Percentiles rank a stretch among this genome's conserved stretches.
These are phyloP conservation scores for Anastatica hierochuntica DNA, from an alignment of 345 rosid species.

Conservation along the genomic window DNA sequence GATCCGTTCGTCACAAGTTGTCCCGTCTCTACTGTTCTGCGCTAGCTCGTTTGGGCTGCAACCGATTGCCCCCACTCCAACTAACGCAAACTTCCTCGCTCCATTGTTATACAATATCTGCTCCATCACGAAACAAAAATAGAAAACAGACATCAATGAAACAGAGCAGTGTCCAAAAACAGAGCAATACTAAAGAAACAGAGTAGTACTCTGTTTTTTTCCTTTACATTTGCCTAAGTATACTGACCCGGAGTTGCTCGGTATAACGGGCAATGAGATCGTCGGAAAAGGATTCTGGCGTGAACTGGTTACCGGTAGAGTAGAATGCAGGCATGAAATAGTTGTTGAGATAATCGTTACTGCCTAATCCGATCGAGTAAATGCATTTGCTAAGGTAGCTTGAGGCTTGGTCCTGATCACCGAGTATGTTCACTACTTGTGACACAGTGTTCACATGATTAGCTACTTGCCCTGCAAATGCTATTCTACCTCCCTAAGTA, in stretches of 20 bases:
- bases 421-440: constrained; percentile 50
- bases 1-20: constrained; percentile 51
- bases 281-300: constrained; percentile 47
- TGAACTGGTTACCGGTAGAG: constrained; percentile 41
- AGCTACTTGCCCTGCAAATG: constrained; percentile 63
- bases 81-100: constrained; percentile 70
- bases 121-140: neutral
- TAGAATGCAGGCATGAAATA: constrained; percentile 78
- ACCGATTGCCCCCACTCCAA: constrained; percentile 76
- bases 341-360: constrained; percentile 93
- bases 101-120: constrained; percentile 65
- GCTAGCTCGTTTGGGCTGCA: constrained; percentile 84
- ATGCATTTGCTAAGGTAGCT: constrained; percentile 61
- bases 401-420: constrained; percentile 39
- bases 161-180: no score
- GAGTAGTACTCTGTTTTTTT: no score
- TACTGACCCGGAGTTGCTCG: constrained; percentile 47
- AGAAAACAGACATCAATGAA: no score
- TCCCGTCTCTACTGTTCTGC: constrained; percentile 57
- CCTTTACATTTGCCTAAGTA: no score
- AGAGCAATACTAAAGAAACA: neutral
- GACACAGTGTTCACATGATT: constrained; percentile 58
- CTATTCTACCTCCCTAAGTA: constrained; percentile 58
- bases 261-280: constrained; percentile 52
- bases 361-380: constrained; percentile 65